Conservation (phyloP, 495 filamentous ascomycete genomes). For the Choiromyces venosus region DNA sequence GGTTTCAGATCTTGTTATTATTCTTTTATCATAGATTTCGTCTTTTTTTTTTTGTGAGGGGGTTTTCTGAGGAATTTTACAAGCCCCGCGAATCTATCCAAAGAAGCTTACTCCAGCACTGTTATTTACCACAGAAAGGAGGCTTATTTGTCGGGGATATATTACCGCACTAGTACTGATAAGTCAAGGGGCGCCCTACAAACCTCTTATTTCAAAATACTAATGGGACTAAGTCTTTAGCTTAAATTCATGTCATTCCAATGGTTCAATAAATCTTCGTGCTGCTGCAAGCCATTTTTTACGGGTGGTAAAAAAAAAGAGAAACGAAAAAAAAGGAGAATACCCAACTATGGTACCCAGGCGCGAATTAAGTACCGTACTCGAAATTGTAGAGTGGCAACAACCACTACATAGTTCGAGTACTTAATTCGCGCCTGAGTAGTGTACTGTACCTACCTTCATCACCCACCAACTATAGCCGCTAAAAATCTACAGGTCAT, state of each 20-base stretch:
- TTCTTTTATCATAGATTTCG: background rate
- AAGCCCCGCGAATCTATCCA: background rate
- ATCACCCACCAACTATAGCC: no score
- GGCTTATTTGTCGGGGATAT: no score
- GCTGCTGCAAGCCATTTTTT: background rate
- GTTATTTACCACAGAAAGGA: background rate
- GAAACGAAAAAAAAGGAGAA: background rate
- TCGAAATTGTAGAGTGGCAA: no score
- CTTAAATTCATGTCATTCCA: background rate
- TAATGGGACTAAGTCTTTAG: background rate
- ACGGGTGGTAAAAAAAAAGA: background rate
- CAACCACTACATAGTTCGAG: no score
- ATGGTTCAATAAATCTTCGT: background rate
- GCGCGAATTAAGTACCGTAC: no score
- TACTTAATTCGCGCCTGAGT: no score
- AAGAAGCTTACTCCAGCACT: background rate
- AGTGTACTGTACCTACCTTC: no score
- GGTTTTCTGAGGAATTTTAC: background rate
- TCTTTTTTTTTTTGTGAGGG: background rate
- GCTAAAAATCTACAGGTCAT: no score
- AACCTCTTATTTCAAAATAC: background rate
- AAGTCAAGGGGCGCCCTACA: no score
- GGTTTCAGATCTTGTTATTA: background rate
- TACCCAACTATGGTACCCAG: no score
- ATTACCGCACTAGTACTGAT: no score